These are phyloP conservation scores for Pelagophyceae sp. DNA, from an alignment of 352 stramenopile species.

Conservation along the genomic window DNA sequence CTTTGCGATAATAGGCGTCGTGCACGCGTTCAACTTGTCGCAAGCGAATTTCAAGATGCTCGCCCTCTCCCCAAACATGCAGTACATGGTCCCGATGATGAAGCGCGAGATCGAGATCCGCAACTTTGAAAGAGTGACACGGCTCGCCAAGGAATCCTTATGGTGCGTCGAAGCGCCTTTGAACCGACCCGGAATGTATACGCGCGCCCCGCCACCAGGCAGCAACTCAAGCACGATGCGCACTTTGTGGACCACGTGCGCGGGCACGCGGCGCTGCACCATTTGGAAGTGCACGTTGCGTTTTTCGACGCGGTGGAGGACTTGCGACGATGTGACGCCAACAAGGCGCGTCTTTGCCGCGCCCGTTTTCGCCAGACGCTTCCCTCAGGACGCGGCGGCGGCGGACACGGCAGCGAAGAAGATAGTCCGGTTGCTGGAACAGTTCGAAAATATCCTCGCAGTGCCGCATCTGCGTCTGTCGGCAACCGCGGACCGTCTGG, in stretches of 20 bases:
- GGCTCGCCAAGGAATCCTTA: neutral
- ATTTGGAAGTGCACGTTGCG: neutral
- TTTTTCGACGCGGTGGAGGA: neutral
- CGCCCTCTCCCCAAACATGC: neutral
- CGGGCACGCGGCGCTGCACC: neutral
- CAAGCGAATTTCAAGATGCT: neutral
- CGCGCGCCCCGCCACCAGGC: too few relatives aligned
- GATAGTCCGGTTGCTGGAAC: neutral
- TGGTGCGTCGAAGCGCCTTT: too few relatives aligned
- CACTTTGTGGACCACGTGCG: neutral
- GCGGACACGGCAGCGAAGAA: neutral
- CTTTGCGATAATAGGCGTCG: too few relatives aligned
- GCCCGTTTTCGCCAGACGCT: too few relatives aligned
- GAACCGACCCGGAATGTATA: too few relatives aligned
- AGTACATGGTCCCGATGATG: neutral
- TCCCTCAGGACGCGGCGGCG: neutral
- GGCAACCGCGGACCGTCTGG: too few relatives aligned
- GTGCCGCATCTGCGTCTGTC: neutral
- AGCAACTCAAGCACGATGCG: slow-evolving; percentile 1
- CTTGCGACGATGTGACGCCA: neutral
- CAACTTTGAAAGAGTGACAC: neutral
- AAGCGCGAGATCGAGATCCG: slow-evolving; percentile 6
- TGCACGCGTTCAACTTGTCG: neutral
- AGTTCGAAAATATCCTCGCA: neutral
- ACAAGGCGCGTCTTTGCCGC: too few relatives aligned